These are phyloP conservation scores for Yamadazyma mexicana DNA, from an alignment of 1,139 yeast species.

Conservation along the genomic window DNA sequence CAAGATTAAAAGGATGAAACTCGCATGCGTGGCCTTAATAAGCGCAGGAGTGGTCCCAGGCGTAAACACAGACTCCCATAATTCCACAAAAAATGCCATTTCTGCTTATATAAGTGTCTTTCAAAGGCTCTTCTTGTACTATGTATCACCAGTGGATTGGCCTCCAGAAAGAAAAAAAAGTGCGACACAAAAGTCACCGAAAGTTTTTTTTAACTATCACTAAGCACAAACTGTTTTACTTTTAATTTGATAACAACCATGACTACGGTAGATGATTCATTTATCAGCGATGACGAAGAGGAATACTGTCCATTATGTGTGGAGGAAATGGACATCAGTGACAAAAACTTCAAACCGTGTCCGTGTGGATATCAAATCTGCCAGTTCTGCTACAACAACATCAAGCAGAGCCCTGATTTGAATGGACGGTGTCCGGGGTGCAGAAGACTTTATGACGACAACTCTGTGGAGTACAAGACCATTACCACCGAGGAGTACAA, in stretches of 20 bases:
- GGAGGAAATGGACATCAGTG: conserved; percentile 96
- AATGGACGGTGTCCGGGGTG: conserved; percentile 98
- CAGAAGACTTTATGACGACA: conserved; percentile 91
- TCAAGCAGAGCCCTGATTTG: conserved; percentile 90
- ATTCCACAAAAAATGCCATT: conserved; percentile 55
- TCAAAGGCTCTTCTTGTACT: too few relatives aligned
- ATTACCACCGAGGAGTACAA: conserved; percentile 84
- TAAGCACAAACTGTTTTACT: neutral
- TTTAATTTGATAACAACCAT: conserved; percentile 11
- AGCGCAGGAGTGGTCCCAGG: conserved; percentile 94
- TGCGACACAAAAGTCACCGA: neutral
- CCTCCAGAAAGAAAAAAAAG: too few relatives aligned
- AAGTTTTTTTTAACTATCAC: neutral
- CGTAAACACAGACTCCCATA: conserved; percentile 91
- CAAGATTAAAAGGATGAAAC: conserved; percentile 31
- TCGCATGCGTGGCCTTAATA: conserved; percentile 57
- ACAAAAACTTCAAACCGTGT: conserved; percentile 95
- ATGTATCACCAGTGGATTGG: too few relatives aligned
- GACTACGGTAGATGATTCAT: conserved; percentile 40
- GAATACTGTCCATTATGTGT: conserved; percentile 91
- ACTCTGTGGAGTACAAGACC: conserved; percentile 81
- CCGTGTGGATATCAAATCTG: conserved; percentile 99
- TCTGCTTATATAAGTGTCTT: neutral
- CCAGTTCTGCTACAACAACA: conserved; percentile 96
- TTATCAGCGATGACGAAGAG: conserved; percentile 78